Percentiles rank a stretch among this genome's conserved stretches.
Evolutionary conservation across 176 grass and related monocot species (phyloP).

Genomic region (Tuctoria greenei): DNA sequence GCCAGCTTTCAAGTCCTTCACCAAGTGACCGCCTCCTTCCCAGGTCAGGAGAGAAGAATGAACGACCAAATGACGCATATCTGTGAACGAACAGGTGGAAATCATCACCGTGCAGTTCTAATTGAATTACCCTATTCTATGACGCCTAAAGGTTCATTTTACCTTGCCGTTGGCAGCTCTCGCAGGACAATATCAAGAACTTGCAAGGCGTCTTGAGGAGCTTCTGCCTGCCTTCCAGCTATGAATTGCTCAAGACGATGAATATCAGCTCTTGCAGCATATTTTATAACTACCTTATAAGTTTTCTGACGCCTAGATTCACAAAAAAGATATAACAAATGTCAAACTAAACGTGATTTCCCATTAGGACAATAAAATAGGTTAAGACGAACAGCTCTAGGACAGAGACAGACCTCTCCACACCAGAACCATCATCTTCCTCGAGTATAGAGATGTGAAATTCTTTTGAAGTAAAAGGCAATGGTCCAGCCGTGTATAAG

Average conservation of each 20-base stretch:
- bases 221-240: slow-evolving; percentile 66
- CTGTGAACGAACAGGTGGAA: slow-evolving; percentile 37
- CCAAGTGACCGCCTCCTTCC: slow-evolving; percentile 73
- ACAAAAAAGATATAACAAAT: slow-evolving; percentile 13
- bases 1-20: slow-evolving; percentile 92
- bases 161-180: slow-evolving; percentile 80
- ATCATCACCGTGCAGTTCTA: not conserved
- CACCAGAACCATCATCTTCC: slow-evolving; percentile 71
- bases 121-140: not conserved
- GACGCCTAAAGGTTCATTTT: slow-evolving; percentile 32
- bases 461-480: slow-evolving; percentile 76
- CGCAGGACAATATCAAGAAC: slow-evolving; percentile 89
- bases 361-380: not conserved
- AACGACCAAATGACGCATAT: slow-evolving; percentile 65
- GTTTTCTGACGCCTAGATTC: slow-evolving; percentile 58
- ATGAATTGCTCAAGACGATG: slow-evolving; percentile 68
- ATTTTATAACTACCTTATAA: slow-evolving; percentile 79
- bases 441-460: slow-evolving; percentile 65
- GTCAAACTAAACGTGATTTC: not conserved
- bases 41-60: slow-evolving; percentile 77
- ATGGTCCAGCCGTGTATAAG: slow-evolving; percentile 76
- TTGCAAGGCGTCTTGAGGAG: slow-evolving; percentile 88
- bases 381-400: not conserved
- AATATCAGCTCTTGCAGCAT: slow-evolving; percentile 69
- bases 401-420: slow-evolving; percentile 46